These are phyloP conservation scores for Solanum pinnatisectum DNA, from an alignment of 257 asterid genomes.

Conservation along the genomic window DNA sequence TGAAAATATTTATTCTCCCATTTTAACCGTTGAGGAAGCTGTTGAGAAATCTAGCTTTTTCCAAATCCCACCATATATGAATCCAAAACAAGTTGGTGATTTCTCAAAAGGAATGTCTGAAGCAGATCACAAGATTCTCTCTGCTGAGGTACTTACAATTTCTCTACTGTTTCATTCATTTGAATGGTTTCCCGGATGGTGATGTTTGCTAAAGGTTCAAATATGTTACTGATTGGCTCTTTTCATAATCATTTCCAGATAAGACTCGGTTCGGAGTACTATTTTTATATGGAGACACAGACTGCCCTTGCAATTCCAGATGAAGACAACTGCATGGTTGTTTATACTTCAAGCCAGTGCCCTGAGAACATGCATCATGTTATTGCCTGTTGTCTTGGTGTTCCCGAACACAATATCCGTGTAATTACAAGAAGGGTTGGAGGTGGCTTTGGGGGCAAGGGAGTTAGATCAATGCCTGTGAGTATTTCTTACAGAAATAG, in stretches of 20 bases:
- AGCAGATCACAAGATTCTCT: constrained; percentile 56
- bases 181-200: not conserved
- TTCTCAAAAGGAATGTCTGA: constrained; percentile 67
- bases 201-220: not conserved
- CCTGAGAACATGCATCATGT: constrained; percentile 43
- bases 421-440: not conserved
- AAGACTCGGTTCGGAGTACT: constrained; percentile 53
- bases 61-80: constrained; percentile 31
- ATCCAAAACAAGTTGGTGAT: constrained; percentile 47
- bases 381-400: constrained; percentile 63
- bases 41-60: constrained; percentile 42
- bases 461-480: not conserved
- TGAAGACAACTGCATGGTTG: constrained; percentile 76
- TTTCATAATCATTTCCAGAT: constrained; percentile 29
- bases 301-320: constrained; percentile 71
- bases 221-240: not conserved
- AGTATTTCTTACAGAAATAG: not conserved
- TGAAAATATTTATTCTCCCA: constrained; percentile 42
- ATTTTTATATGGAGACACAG: constrained; percentile 69
- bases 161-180: not conserved
- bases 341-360: constrained; percentile 53
- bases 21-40: constrained; percentile 66
- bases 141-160: constrained; percentile 37
- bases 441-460: not conserved
- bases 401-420: constrained; percentile 52